Base-by-base conservation (phyloP, 2,329 filamentous ascomycete species). In the Remersonia thermophila region DNA sequence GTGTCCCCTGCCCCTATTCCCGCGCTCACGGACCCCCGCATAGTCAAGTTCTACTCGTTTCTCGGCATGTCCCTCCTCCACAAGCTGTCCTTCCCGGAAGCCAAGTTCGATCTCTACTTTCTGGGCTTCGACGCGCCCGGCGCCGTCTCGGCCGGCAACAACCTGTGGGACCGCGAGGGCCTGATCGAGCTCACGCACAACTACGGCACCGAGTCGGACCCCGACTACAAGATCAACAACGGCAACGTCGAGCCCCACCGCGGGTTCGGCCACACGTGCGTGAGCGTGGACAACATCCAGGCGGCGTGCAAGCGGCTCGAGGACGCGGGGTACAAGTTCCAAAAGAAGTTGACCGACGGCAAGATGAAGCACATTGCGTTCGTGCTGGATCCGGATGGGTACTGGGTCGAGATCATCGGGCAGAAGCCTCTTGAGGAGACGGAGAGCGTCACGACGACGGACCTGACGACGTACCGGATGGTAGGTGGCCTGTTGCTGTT, bases 41-140 rank as follows among this genome's bases (percentile, higher is more conserved):
- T 55, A 73, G 77, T 96, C 60, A 82, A 89, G 49, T 98, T 93
- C 62, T 98, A 96, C 61, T 80, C 94, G 56, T 83, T 85, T 58
- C 73, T 98, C 13, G 91, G 91, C 50, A 77, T 96, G 72, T 86
- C 70, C 54, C 62, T 86, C 44, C 72, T 96, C 58, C 77, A 83
- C 53, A 83, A 87, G 62, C 68, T 91, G 32, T 67, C 80, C 44
- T 83, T 85, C 54, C 82, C 87, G 11, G 86, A 94, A 41, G 76
- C 75, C 59, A 94, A 93, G 55, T 96, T 96, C 59, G 84, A 91
- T 52, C 75, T 95, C 18, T 96, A 96, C 68, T 96, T 96, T 64
- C 70, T 98, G 41, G 86, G 80, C 41, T 96, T 93, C 62, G 80
- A 94, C 55, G 73, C 75, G 23, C 74, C 84, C 8, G 67, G 72